Evolutionary conservation across 805 yeast species (phyloP), one percentile per base, ranked within the genome.

Genomic region (Ogataea ganodermae): DNA sequence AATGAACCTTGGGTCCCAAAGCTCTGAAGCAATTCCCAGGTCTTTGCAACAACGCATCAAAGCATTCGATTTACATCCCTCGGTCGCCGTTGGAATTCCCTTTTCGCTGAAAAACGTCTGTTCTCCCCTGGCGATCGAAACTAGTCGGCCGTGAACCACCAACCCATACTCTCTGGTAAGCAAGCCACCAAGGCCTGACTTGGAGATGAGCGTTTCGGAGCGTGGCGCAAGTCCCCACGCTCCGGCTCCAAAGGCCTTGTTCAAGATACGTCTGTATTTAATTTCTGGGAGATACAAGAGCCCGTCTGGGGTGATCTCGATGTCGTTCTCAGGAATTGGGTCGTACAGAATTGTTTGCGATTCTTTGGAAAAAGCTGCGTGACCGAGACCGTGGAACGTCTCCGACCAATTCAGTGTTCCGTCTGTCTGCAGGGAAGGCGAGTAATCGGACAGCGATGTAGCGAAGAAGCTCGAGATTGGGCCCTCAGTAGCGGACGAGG

Each of bases 161-260:
- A 94, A 71, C 0, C 89, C 97, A 62, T 89, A 94, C 63, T 94
- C 99, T 54, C 98, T 76, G 9, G 96, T 89, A 26, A 94, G 83
- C 24, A 66, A 51, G 7, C 73, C 73, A 6, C 69, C 71, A 6
- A 46, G 16, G 9, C 63, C 67, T 26, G 52, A 51, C 24, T 82
- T 77, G 1, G 96, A 85, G 26, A 94, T 81, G 44, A 80, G 72
- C 0, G 96, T 86, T 54, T 87, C 92, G 0, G 96, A 83, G 46
- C 99, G 73, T 9, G 99, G 98, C 0, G 95, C 96, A 46, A 94
- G 72, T 0, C 98, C 98, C 99, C 99, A 94, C 1, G 96, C 97
- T 22, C 99, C 99, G 6, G 99, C 97, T 3, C 99, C 99, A 72
- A 94, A 92, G 0, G 98, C 95, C 31, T 76, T 75, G 68, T 92